A percentile compares a stretch with the other conserved stretches of the same genome.
Conservation (phyloP, 2,329 filamentous ascomycete species). For the Diplocarpon mali region DNA sequence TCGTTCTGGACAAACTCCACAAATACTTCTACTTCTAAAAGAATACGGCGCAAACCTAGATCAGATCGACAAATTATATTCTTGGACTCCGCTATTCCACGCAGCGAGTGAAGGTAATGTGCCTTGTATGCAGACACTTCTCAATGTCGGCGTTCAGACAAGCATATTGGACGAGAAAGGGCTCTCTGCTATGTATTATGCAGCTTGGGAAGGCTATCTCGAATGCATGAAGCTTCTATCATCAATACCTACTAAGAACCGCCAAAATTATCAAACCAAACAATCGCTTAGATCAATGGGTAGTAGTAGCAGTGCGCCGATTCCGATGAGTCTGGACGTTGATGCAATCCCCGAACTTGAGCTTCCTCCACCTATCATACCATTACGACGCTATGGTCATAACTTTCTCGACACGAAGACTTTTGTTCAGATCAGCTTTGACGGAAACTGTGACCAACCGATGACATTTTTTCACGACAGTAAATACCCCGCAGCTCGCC, state of each 20-base stretch:
- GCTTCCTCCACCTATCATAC: constrained; percentile 90
- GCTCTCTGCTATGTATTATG: constrained; percentile 93
- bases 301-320: constrained; percentile 29
- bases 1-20: constrained; percentile 70
- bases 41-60: constrained; percentile 82
- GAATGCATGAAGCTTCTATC: constrained; percentile 86
- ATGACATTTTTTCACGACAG: constrained; percentile 95
- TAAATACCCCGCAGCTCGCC: constrained; percentile 86
- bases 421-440: constrained; percentile 86
- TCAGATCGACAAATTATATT: constrained; percentile 89
- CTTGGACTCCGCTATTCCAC: constrained; percentile 94
- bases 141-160: constrained; percentile 68
- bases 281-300: constrained; percentile 26
- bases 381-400: constrained; percentile 86
- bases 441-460: constrained; percentile 60
- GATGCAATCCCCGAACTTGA: constrained; percentile 89
- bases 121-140: constrained; percentile 68
- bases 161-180: constrained; percentile 84
- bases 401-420: constrained; percentile 98
- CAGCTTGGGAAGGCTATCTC: constrained; percentile 92
- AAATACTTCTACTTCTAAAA: constrained; percentile 69
- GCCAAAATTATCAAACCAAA: constrained; percentile 11
- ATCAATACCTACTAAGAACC: constrained; percentile 29
- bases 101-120: constrained; percentile 94
- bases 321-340: constrained; percentile 59